phyloP scores from a whole-genome alignment of 306 rosid species.

The barrel medic (Medicago truncatula) region MtrunA17r5.0-ANR NC_053045.1:8989501-8990000 shows the following conservation, averaged over 20 bases:
- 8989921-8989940: slow-evolving; percentile 59
- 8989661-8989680: slow-evolving; percentile 71
- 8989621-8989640: slow-evolving; percentile 55
- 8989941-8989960: slow-evolving; percentile 61
- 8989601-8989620: slow-evolving; percentile 70
- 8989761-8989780: slow-evolving; percentile 53
- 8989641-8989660: slow-evolving; percentile 56
- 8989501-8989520: slow-evolving; percentile 64
- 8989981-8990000: slow-evolving; percentile 58
- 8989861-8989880: slow-evolving; percentile 26
- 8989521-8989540: slow-evolving; percentile 63
- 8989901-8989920: slow-evolving; percentile 74
- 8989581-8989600: slow-evolving; percentile 65
- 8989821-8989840: slow-evolving; percentile 56
- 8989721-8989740: slow-evolving; percentile 48
- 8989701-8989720: slow-evolving; percentile 58
- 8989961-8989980: slow-evolving; percentile 69
- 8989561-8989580: slow-evolving; percentile 65
- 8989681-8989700: slow-evolving; percentile 60
- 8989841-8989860: slow-evolving; percentile 54
- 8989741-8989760: slow-evolving; percentile 43
- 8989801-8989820: slow-evolving; percentile 48
- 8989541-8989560: slow-evolving; percentile 62
- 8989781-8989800: slow-evolving; percentile 64
- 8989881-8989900: slow-evolving; percentile 57